Base-by-base conservation (phyloP, 768 basidiomycete species). In the Mycena albidolilacea region DNA sequence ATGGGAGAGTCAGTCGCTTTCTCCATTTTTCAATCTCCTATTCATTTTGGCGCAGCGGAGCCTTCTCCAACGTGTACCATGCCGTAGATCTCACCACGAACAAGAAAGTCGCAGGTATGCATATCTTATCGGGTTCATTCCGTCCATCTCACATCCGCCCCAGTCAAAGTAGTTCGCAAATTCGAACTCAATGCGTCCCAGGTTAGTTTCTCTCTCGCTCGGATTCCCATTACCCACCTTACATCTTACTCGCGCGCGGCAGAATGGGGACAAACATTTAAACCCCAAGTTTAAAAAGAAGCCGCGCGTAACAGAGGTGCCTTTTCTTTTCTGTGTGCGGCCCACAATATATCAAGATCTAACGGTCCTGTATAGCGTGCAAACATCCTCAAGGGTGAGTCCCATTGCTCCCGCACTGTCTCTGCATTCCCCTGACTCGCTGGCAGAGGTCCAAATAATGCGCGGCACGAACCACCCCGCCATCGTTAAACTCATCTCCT, bases 31-130 rank as follows among this genome's bases (percentile, higher is more conserved):
- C 63, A 67, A 71, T 61, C 8, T 71, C 44, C 43, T 70, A 71
- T 67, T 70, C 64, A 81, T 81, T 44, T 71, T 55, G 61, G 37
- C 59, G 52, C 78, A 95, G 92, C 78, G 97, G 97, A 71, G 97
- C 97, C 54, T 99, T 99, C 81, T 98, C 97, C n/a, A 96, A 98
- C 80, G 97, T 99, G 10, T 99, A 97, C 88, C 95, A 95, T 80
- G 97, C 96, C 15, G 77, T 93, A 67, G 94, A 98, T 80, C 86
- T 90, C 60, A 84, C 87, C 46, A 92, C 91, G 12, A 91, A 92
- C 52, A 88, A 91, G 78, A 93, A 91, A 81, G 93, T 97, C 55
- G 97, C 97, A 75, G 93, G 97, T 93, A 80, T 76, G 88, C 87
- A 67, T 69, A 74, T 41, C 55, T 52, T 43, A 43, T 57, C 67